phyloP scores from a whole-genome alignment of 1,284 basidiomycete species.

The Heterobasidion occidentale region DNA sequence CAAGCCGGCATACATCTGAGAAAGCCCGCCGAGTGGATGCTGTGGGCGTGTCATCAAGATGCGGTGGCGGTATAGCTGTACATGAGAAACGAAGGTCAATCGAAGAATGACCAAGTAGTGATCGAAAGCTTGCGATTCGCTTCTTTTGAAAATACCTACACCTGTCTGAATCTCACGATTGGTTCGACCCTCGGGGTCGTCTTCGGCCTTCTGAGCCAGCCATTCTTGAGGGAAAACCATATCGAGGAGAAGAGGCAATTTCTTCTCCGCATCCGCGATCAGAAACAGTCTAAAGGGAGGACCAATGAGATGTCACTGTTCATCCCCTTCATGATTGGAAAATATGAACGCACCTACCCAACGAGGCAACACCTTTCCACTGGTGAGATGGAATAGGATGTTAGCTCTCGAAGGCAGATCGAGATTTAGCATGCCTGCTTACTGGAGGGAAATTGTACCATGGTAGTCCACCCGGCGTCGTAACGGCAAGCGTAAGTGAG shows the following conservation, averaged over 20 bases:
- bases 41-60: constrained; percentile 54
- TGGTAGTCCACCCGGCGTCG: constrained; percentile 53
- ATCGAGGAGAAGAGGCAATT: constrained; percentile 44
- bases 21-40: constrained; percentile 53
- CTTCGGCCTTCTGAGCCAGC: constrained; percentile 43
- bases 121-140: no score
- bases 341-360: constrained; percentile 15
- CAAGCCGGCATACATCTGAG: constrained; percentile 68
- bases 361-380: constrained; percentile 37
- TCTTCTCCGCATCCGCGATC: constrained; percentile 40
- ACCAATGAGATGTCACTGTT: neutral
- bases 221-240: constrained; percentile 58
- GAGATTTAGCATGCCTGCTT: constrained; percentile 14
- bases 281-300: constrained; percentile 27
- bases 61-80: constrained; percentile 44
- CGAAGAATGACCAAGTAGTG: no score
- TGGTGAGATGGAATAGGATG: constrained; percentile 13
- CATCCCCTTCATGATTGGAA: neutral
- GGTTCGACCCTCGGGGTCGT: constrained; percentile 47
- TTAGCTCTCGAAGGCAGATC: neutral
- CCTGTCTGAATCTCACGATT: constrained; percentile 51
- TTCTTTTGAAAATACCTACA: constrained; percentile 24
- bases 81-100: neutral
- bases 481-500: constrained; percentile 64
- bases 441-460: constrained; percentile 59